Evolutionary conservation across 495 filamentous ascomycete genomes (phyloP).

Genomic region (Melanomma pulvis-pyrius): DNA sequence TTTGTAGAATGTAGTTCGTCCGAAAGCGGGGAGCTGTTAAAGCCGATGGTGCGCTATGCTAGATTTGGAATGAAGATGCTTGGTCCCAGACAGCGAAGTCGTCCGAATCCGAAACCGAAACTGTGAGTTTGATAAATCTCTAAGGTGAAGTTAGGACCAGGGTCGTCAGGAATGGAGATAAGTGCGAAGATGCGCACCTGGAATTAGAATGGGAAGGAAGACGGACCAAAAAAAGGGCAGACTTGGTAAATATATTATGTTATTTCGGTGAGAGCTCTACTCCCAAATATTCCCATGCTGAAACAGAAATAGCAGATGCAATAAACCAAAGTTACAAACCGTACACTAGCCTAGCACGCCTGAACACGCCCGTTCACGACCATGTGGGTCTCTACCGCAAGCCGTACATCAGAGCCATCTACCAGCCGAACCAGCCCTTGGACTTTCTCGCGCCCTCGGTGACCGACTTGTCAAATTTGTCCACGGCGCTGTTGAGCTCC

Average conservation of each 20-base stretch:
- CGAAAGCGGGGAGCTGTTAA: too few relatives aligned
- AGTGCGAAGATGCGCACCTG: too few relatives aligned
- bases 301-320: not conserved
- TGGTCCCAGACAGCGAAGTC: too few relatives aligned
- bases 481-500: slow-evolving; percentile 33
- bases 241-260: not conserved
- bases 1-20: too few relatives aligned
- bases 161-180: too few relatives aligned
- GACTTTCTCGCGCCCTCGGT: slow-evolving; percentile 29
- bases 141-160: too few relatives aligned
- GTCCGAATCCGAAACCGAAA: too few relatives aligned
- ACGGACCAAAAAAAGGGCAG: too few relatives aligned
- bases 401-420: slow-evolving; percentile 37
- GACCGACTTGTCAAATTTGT: slow-evolving; percentile 43
- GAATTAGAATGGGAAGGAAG: too few relatives aligned
- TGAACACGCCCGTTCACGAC: not conserved
- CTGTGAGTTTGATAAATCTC: too few relatives aligned
- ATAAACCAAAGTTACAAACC: not conserved
- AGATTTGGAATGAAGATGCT: too few relatives aligned
- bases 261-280: not conserved
- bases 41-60: too few relatives aligned
- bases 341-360: not conserved
- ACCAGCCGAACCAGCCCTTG: slow-evolving; percentile 42
- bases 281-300: not conserved
- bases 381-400: not conserved